Percentiles rank a stretch among this genome's conserved stretches.
Evolutionary conservation across 2,329 filamentous ascomycete genomes (phyloP).

Genomic region (Sclerotinia trifoliorum): DNA sequence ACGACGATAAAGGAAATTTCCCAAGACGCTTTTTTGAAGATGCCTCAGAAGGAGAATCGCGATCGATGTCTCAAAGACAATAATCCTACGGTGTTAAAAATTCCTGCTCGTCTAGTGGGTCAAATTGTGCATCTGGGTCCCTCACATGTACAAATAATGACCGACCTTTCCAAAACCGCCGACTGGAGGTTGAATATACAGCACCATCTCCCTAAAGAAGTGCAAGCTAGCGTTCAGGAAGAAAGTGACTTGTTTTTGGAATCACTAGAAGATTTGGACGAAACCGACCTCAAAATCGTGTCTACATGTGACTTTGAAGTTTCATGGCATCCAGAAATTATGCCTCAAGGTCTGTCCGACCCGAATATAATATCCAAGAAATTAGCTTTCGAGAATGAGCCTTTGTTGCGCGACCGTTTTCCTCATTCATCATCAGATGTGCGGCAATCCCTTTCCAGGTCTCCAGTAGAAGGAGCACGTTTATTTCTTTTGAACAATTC

Average conservation of each 20-base stretch:
- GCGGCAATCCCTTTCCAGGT: neutral
- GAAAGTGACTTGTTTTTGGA: constrained; percentile 24
- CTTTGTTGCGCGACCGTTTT: neutral
- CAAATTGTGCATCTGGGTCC: constrained; percentile 21
- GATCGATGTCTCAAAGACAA: neutral
- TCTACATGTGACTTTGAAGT: constrained; percentile 3
- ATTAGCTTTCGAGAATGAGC: neutral
- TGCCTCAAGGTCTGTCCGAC: neutral
- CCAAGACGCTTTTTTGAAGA: neutral
- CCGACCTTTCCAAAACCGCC: constrained; percentile 15
- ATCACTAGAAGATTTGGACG: constrained; percentile 4
- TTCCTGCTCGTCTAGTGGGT: constrained; percentile 22
- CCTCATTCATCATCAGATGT: neutral
- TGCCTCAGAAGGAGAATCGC: neutral
- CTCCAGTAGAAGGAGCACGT: neutral
- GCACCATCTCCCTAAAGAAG: neutral
- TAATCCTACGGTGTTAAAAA: neutral
- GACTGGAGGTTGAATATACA: constrained; percentile 22
- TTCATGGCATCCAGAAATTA: neutral
- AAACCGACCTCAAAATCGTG: neutral
- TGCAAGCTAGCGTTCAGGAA: constrained; percentile 15
- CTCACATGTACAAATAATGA: constrained; percentile 19
- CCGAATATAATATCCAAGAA: neutral
- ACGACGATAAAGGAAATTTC: constrained; percentile 8
- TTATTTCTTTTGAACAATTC: neutral